Base-by-base conservation (phyloP, 257 asterid species). In the Osmanthus fragrans region DNA sequence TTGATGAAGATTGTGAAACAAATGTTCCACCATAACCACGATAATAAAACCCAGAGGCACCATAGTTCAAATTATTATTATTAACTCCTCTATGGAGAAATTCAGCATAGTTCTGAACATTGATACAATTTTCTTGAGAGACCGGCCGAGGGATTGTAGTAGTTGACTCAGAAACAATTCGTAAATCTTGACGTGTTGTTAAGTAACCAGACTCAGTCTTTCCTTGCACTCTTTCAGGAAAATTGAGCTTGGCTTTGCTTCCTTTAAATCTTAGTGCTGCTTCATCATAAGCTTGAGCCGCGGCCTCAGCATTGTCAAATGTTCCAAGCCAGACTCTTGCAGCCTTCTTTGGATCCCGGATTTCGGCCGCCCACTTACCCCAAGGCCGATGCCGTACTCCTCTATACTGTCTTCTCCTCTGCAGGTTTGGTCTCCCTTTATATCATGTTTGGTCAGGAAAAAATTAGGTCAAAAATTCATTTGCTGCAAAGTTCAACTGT, bases 301-400 rank as follows among this genome's bases (percentile, higher is more conserved):
- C 97, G 0, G 89, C 91, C 81, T 93, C 96, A 0, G 94, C 97
- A 0, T 94, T 84, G 4, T 89, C 92, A 69, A 93, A 91, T 0
- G 97, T 93, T 15, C 97, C 97, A 0, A 91, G 90, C 98, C 98
- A 93, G 3, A 93, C 98, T 29, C 98, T 77, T 0, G 96, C 92
- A 3, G 98, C 98, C 83, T 93, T 93, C 77, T 87, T 82, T 0
- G 98, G 98, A 45, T 93, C 98, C 0, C 98, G 86, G 3, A 93
- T 93, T 76, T 93, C 98, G 0, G 98, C 96, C 0, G 98, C 98
- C 96, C 96, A 93, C 72, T 93, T 93, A 0, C 97, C 97, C 97
- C 97, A 93, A 19, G 97, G 97, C 45, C 97, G 85, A 71, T 89
- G 97, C 56, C 97, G 76, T 3, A 93, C 98, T 4, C 98, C 98